These are phyloP conservation scores for Tuber aestivum DNA, from an alignment of 495 filamentous ascomycete genomes.

Conservation along the genomic window DNA sequence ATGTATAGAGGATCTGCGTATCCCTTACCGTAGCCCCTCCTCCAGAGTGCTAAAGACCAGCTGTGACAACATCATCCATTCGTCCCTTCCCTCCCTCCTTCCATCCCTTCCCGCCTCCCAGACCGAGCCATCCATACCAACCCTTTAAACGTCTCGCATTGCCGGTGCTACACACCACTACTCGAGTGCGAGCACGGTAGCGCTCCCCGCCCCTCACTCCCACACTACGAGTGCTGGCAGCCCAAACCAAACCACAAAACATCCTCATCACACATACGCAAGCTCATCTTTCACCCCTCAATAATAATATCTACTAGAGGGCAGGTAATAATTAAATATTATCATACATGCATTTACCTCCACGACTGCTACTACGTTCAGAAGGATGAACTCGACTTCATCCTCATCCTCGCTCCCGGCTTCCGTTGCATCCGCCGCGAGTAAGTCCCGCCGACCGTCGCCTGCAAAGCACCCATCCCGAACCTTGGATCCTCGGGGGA, in stretches of 20 bases:
- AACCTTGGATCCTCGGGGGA: background rate
- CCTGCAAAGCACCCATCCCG: constrained; percentile 14
- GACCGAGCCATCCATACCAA: background rate
- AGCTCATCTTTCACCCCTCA: background rate
- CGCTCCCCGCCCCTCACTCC: background rate
- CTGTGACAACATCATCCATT: background rate
- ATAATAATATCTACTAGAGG: background rate
- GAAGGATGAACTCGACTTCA: constrained; percentile 1
- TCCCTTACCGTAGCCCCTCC: background rate
- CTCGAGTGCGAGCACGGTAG: background rate
- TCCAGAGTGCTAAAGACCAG: background rate
- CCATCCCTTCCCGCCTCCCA: background rate
- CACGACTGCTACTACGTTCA: constrained; percentile 4
- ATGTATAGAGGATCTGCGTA: background rate
- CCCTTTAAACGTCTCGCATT: background rate
- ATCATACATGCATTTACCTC: constrained; percentile 5
- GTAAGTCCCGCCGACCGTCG: background rate
- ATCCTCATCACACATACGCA: constrained; percentile 1
- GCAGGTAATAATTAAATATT: background rate
- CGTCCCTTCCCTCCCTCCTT: background rate
- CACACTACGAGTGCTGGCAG: background rate
- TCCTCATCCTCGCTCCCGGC: background rate
- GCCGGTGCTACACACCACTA: background rate
- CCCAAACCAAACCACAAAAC: background rate
- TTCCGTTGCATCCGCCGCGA: background rate